Percentiles rank a stretch among this genome's conserved stretches.
phyloP scores from a whole-genome alignment of 2,329 filamentous ascomycete genomes.

The Aspergillus carbonarius region DNA sequence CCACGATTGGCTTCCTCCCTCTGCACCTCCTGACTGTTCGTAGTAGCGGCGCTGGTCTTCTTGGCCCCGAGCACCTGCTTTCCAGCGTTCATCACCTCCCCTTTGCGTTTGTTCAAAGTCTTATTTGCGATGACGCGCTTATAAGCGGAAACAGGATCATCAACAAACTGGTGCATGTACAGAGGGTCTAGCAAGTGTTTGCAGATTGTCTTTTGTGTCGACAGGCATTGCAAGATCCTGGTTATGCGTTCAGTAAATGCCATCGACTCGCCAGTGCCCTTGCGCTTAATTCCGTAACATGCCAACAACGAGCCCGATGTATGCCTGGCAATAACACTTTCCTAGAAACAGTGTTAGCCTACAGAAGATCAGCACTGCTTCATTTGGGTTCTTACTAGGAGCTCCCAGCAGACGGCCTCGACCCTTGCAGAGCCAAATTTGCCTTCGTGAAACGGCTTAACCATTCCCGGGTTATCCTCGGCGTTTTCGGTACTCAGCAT shows the following conservation, averaged over 20 bases:
- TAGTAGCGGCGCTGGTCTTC: neutral
- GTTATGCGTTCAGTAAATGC: conserved; percentile 25
- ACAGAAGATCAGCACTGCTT: neutral
- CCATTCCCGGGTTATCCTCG: conserved; percentile 34
- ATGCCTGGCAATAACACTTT: conserved; percentile 26
- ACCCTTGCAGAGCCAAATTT: conserved; percentile 25
- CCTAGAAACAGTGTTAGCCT: conserved; percentile 15
- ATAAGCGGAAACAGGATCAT: conserved; percentile 33
- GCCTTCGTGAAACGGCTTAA: conserved; percentile 29
- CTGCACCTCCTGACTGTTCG: neutral
- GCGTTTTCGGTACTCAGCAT: conserved; percentile 31
- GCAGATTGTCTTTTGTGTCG: conserved; percentile 40
- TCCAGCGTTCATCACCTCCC: conserved; percentile 32
- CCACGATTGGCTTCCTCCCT: neutral
- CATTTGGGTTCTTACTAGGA: conserved; percentile 25
- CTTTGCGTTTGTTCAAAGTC: conserved; percentile 34
- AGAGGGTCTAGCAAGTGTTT: conserved; percentile 39
- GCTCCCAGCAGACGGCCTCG: conserved; percentile 35
- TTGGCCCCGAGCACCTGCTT: conserved; percentile 24
- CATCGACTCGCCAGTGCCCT: conserved; percentile 12
- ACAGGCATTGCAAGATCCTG: conserved; percentile 20
- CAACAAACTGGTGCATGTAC: conserved; percentile 35
- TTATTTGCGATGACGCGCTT: conserved; percentile 36
- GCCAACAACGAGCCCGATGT: conserved; percentile 26
- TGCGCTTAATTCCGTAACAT: conserved; percentile 23